Evolutionary conservation across 1,284 basidiomycete genomes (phyloP).

Genomic region (Cutaneotrichosporon spelunceum): DNA sequence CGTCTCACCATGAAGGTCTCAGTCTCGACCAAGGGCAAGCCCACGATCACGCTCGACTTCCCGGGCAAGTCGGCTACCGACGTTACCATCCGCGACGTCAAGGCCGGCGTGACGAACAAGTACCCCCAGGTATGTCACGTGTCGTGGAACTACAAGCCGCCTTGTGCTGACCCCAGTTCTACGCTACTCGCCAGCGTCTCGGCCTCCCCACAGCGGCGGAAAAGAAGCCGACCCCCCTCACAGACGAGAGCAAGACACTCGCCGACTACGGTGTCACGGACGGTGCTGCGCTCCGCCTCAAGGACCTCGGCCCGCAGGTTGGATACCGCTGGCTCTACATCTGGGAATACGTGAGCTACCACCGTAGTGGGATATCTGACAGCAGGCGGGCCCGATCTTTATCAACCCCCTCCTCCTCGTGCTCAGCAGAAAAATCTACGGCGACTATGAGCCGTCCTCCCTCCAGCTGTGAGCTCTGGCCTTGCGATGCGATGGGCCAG

Average conservation of each 20-base stretch:
- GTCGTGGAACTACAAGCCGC: neutral
- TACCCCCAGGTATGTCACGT: slow-evolving; percentile 55
- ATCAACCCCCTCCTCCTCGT: slow-evolving; percentile 86
- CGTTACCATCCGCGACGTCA: slow-evolving; percentile 52
- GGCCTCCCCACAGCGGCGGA: slow-evolving; percentile 44
- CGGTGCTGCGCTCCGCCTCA: slow-evolving; percentile 63
- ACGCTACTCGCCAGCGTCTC: slow-evolving; percentile 68
- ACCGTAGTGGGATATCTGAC: slow-evolving; percentile 11
- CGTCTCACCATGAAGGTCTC: slow-evolving; percentile 51
- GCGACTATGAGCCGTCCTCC: slow-evolving; percentile 36
- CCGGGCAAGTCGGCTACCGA: slow-evolving; percentile 53
- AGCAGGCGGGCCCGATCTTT: slow-evolving; percentile 77
- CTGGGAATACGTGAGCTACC: slow-evolving; percentile 74
- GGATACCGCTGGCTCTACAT: slow-evolving; percentile 82
- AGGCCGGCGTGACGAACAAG: slow-evolving; percentile 49
- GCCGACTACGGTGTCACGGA: slow-evolving; percentile 59
- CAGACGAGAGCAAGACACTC: slow-evolving; percentile 64
- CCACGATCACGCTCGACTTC: slow-evolving; percentile 62
- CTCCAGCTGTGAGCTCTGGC: slow-evolving; percentile 39
- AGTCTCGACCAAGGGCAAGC: slow-evolving; percentile 56
- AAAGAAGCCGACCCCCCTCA: slow-evolving; percentile 55
- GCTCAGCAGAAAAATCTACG: slow-evolving; percentile 52
- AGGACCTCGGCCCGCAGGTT: slow-evolving; percentile 84
- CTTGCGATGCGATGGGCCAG: slow-evolving; percentile 4
- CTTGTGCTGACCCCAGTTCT: slow-evolving; percentile 57